Percentiles rank a stretch among this genome's conserved stretches.
These are phyloP conservation scores for Leptographium wingfieldii DNA, from an alignment of 2,329 filamentous ascomycete genomes.

Conservation along the genomic window DNA sequence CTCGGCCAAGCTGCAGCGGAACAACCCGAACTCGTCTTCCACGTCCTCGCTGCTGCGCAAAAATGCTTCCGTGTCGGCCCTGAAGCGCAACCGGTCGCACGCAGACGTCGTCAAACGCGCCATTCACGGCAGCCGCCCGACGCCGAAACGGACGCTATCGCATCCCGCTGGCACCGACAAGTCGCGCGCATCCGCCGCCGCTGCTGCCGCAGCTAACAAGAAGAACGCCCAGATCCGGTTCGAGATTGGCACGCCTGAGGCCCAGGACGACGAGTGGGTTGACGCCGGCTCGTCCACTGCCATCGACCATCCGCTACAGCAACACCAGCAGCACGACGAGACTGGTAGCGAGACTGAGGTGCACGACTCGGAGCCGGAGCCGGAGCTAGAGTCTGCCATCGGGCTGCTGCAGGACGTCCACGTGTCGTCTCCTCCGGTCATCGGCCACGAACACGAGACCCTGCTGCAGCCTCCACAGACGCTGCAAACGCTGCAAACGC, in stretches of 20 bases:
- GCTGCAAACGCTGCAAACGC: no score
- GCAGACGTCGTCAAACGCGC: slow-evolving; percentile 38
- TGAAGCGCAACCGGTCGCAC: slow-evolving; percentile 50
- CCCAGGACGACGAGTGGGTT: slow-evolving; percentile 50
- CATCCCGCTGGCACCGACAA: slow-evolving; percentile 30
- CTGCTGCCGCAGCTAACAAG: slow-evolving; percentile 9
- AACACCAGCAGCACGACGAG: neutral
- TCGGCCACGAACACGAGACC: no score
- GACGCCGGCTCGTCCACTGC: slow-evolving; percentile 50
- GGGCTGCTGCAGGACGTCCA: neutral
- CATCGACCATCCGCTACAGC: slow-evolving; percentile 9
- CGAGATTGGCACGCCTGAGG: slow-evolving; percentile 40
- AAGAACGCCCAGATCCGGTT: slow-evolving; percentile 42
- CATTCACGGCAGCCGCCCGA: slow-evolving; percentile 24
- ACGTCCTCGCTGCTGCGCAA: slow-evolving; percentile 37
- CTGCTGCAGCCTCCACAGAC: no score
- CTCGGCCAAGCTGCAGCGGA: slow-evolving; percentile 31
- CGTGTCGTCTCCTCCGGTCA: neutral
- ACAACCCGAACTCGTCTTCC: slow-evolving; percentile 29
- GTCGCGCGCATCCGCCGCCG: slow-evolving; percentile 1
- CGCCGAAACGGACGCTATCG: slow-evolving; percentile 38
- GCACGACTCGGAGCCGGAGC: neutral
- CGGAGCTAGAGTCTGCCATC: neutral
- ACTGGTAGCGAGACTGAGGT: neutral
- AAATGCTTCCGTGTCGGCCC: slow-evolving; percentile 39